Conservation (phyloP, 805 yeast species). For the Ogataea salicorniae region DNA sequence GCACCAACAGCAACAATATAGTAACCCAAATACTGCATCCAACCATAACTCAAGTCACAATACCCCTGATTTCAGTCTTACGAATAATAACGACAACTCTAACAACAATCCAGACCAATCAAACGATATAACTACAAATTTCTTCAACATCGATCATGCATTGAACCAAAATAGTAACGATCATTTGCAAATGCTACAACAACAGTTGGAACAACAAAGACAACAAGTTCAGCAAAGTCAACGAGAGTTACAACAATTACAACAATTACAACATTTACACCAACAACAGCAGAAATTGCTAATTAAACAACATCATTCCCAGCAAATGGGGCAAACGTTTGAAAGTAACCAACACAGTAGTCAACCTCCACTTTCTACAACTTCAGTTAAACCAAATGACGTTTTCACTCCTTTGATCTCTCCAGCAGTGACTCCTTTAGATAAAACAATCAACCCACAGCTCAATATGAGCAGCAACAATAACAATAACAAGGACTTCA, state of each 20-base stretch:
- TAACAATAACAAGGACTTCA: too few relatives aligned
- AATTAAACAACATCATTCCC: conserved; percentile 1
- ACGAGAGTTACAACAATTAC: conserved; percentile 14
- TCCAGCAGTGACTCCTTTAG: conserved; percentile 69
- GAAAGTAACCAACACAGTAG: background rate
- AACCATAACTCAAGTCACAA: background rate
- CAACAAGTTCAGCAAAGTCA: conserved; percentile 3
- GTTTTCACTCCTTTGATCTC: conserved; percentile 73
- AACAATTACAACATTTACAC: conserved; percentile 15
- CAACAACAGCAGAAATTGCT: conserved; percentile 3
- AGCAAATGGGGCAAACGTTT: conserved; percentile 1
- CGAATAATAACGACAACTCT: background rate
- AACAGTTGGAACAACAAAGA: conserved; percentile 2
- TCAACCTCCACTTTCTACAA: background rate
- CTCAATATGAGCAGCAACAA: too few relatives aligned
- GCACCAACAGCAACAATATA: background rate
- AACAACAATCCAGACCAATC: background rate
- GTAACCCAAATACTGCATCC: background rate
- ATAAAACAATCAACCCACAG: conserved; percentile 19
- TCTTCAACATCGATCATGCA: background rate
- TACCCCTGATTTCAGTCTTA: background rate
- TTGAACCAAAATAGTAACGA: background rate
- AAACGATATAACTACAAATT: background rate
- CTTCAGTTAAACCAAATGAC: conserved; percentile 46
- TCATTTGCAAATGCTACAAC: background rate